Evolutionary conservation across 192 early-diverging fungal species (phyloP).

Genomic region (Rhizoclosmatium sp.): DNA sequence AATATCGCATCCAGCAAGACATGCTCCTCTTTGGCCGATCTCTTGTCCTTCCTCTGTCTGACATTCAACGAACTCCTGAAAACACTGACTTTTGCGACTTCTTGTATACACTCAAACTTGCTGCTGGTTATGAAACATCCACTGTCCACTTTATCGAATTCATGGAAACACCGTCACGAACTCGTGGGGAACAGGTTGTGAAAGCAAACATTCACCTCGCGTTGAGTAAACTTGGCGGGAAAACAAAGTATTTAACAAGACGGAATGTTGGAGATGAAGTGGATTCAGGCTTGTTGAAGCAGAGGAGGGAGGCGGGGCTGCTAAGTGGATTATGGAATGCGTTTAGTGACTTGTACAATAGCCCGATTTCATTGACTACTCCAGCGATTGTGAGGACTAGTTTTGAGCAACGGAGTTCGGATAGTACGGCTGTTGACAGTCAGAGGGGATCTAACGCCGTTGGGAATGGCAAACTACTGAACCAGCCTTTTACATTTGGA

Average conservation of each 20-base stretch:
- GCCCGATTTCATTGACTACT: conserved; percentile 14
- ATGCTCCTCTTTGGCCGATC: conserved; percentile 21
- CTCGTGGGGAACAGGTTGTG: conserved; percentile 2
- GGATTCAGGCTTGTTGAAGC: background rate
- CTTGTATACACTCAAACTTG: conserved; percentile 25
- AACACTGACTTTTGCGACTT: conserved; percentile 2
- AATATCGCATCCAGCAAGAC: conserved; percentile 2
- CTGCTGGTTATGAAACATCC: conserved; percentile 24
- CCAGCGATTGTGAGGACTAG: background rate
- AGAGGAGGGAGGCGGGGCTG: background rate
- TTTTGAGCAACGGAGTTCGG: background rate
- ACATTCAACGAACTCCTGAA: background rate
- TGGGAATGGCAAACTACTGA: no score
- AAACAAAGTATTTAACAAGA: background rate
- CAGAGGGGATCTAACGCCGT: no score
- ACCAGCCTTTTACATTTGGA: no score
- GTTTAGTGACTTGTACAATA: conserved; percentile 8
- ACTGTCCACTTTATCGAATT: conserved; percentile 12
- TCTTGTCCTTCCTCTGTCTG: background rate
- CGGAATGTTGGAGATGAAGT: background rate
- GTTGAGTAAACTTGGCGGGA: background rate
- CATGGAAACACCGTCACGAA: background rate
- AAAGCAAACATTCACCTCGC: conserved; percentile 14
- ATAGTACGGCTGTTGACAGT: background rate
- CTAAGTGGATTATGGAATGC: background rate